These are phyloP conservation scores for Trametes gibbosa DNA, from an alignment of 768 basidiomycete species.

Conservation along the genomic window DNA sequence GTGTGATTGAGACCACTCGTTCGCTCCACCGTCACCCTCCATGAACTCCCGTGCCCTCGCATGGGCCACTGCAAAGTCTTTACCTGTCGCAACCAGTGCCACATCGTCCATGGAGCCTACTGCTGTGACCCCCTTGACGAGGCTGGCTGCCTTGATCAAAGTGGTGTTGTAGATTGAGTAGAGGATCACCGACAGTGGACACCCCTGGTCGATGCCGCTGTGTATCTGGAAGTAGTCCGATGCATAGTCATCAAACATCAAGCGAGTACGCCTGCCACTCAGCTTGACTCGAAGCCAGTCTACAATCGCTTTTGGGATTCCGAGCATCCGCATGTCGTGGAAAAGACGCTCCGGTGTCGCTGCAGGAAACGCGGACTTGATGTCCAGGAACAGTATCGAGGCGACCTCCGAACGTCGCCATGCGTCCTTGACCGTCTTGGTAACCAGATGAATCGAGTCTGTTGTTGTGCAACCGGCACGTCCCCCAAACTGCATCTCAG, in stretches of 20 bases:
- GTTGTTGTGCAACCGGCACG: conserved; percentile 22
- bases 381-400: conserved; percentile 29
- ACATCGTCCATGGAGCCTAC: neutral
- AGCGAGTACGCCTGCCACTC: neutral
- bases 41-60: neutral
- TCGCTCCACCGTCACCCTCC: neutral
- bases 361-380: conserved; percentile 35
- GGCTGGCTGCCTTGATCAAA: neutral
- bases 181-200: neutral
- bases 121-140: neutral
- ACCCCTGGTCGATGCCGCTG: no score
- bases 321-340: neutral
- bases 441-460: conserved; percentile 27
- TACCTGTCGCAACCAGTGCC: neutral
- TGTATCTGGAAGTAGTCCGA: neutral
- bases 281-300: neutral
- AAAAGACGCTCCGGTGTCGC: neutral
- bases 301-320: neutral
- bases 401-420: conserved; percentile 26
- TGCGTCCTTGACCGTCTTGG: conserved; percentile 19
- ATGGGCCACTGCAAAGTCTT: neutral
- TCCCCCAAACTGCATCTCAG: conserved; percentile 25
- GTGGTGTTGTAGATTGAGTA: neutral
- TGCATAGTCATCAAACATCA: neutral
- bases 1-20: neutral